phyloP scores from a whole-genome alignment of 228 moss, liverwort and hornwort genomes.

The Sphagnum magellanicum region DNA sequence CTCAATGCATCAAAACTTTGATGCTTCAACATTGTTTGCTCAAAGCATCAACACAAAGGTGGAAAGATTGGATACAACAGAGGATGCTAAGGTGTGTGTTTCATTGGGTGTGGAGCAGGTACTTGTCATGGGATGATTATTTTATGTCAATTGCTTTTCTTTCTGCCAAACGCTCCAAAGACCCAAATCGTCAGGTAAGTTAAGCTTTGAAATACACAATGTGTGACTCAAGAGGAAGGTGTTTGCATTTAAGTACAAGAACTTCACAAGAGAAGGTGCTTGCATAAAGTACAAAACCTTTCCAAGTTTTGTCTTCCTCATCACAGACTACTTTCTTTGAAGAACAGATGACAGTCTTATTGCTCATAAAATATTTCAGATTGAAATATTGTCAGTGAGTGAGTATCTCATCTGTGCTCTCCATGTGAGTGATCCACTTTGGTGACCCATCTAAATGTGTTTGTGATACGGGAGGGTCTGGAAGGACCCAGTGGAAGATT shows the following conservation, averaged over 20 bases:
- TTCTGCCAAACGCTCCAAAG: slow-evolving; percentile 79
- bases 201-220: background rate
- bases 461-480: background rate
- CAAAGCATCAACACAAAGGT: background rate
- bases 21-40: too few species aligned
- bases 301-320: too few species aligned
- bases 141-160: slow-evolving; percentile 94
- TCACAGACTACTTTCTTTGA: too few species aligned
- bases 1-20: background rate
- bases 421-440: too few species aligned
- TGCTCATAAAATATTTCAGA: too few species aligned
- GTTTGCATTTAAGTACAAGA: background rate
- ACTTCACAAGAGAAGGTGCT: too few species aligned
- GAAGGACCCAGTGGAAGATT: too few species aligned
- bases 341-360: too few species aligned
- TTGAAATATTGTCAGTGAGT: too few species aligned
- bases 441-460: background rate
- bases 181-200: slow-evolving; percentile 82
- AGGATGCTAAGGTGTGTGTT: background rate
- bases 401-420: too few species aligned
- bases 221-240: background rate
- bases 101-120: slow-evolving; percentile 34
- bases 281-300: too few species aligned
- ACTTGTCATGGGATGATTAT: slow-evolving; percentile 91
- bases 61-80: background rate